phyloP scores from a whole-genome alignment of 345 rosid genomes.

The Viola odorata region DNA sequence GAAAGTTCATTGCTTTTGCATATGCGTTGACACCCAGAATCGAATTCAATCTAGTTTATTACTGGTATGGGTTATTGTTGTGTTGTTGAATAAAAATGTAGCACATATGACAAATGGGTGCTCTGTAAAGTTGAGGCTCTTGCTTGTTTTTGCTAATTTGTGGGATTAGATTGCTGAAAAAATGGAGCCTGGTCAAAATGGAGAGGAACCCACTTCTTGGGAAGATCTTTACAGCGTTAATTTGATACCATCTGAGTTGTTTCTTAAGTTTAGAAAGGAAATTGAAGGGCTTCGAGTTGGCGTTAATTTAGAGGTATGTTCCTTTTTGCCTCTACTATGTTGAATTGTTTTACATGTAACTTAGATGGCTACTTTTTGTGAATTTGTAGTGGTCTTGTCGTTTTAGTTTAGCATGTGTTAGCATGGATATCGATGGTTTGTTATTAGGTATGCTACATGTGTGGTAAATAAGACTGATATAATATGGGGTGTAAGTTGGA shows the following conservation, averaged over 20 bases:
- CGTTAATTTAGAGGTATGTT: constrained; percentile 72
- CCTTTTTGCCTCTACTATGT: not conserved
- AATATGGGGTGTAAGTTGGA: not conserved
- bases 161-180: constrained; percentile 3
- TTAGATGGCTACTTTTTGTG: not conserved
- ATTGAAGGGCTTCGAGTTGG: constrained; percentile 80
- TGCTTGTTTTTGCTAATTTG: not conserved
- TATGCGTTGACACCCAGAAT: no score
- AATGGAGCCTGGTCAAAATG: constrained; percentile 42
- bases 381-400: not conserved
- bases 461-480: not conserved
- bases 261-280: constrained; percentile 84
- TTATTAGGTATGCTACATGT: not conserved
- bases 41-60: no score
- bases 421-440: not conserved
- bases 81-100: no score
- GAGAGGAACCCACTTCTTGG: constrained; percentile 69
- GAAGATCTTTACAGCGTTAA: constrained; percentile 72
- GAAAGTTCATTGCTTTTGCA: no score
- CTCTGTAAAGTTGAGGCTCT: not conserved
- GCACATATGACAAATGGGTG: no score
- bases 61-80: no score
- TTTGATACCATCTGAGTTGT: constrained; percentile 75
- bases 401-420: not conserved
- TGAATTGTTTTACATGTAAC: not conserved